Evolutionary conservation across 352 stramenopile genomes (phyloP).

Genomic region (Chrysophaeum taylorii): DNA sequence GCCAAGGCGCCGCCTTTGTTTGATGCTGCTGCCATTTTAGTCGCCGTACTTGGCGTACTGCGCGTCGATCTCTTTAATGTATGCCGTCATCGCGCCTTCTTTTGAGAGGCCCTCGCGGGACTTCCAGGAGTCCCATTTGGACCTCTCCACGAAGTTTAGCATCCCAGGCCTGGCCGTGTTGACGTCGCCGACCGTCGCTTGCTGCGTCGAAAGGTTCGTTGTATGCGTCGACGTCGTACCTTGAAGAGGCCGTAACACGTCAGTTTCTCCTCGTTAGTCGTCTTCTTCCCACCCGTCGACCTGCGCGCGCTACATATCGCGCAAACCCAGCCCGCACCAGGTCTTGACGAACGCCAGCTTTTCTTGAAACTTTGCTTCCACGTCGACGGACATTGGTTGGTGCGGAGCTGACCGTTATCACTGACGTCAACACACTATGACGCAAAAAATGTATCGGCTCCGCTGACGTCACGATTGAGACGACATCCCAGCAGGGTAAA

Average conservation of each 20-base stretch:
- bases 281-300: too few relatives aligned
- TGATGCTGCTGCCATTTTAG: background rate
- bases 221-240: background rate
- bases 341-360: too few relatives aligned
- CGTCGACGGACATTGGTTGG: too few relatives aligned
- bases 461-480: too few relatives aligned
- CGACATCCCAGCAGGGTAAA: too few relatives aligned
- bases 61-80: conserved; percentile 9
- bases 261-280: conserved; percentile 11
- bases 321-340: too few relatives aligned
- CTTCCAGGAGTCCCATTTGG: conserved; percentile 2
- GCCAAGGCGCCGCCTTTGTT: too few relatives aligned
- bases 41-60: background rate
- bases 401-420: too few relatives aligned
- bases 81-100: background rate
- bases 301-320: too few relatives aligned
- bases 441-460: too few relatives aligned
- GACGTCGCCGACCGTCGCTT: conserved; percentile 9
- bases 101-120: background rate
- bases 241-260: conserved; percentile 16
- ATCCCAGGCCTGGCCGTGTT: background rate
- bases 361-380: too few relatives aligned
- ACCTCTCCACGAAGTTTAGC: background rate
- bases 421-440: too few relatives aligned
- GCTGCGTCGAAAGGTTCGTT: background rate